phyloP scores from a whole-genome alignment of 2,329 filamentous ascomycete genomes.

The Orbilia brochopaga region DNA sequence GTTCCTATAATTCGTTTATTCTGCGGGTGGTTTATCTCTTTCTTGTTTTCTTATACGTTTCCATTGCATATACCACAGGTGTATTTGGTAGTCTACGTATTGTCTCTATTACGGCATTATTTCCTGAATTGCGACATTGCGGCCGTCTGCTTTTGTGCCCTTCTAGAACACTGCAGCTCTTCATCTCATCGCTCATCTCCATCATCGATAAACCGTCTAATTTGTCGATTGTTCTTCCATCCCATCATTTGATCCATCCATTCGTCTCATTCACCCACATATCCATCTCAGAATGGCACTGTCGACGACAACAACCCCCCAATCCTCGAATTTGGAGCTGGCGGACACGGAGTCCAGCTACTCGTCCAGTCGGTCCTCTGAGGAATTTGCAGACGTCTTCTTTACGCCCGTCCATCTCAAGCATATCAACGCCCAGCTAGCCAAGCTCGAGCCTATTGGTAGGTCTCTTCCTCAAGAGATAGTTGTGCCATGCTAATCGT shows the following conservation, averaged over 20 bases:
- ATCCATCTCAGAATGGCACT: conserved; percentile 6
- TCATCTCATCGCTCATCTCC: too few relatives aligned
- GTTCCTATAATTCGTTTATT: not conserved
- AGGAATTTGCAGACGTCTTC: conserved; percentile 74
- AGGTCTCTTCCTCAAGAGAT: conserved; percentile 53
- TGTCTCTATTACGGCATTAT: conserved; percentile 2
- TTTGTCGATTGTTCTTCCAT: not conserved
- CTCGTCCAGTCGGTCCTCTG: conserved; percentile 69
- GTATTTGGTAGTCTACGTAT: too few relatives aligned
- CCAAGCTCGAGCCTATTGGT: conserved; percentile 81
- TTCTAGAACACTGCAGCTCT: not conserved
- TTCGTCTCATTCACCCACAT: not conserved
- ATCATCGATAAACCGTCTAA: too few relatives aligned
- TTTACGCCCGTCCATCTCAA: conserved; percentile 87
- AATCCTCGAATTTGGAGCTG: conserved; percentile 37
- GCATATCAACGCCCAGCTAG: conserved; percentile 87
- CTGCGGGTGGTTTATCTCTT: too few relatives aligned
- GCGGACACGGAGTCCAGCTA: conserved; percentile 79
- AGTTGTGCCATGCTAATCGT: conserved; percentile 8
- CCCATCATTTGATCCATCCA: not conserved
- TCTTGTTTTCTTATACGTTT: conserved; percentile 5
- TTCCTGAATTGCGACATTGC: not conserved
- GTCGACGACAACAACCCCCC: conserved; percentile 28
- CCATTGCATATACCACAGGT: too few relatives aligned
- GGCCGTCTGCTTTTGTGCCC: not conserved